These are phyloP conservation scores for Hyaloscypha bicolor DNA, from an alignment of 495 filamentous ascomycete species.

Conservation along the genomic window DNA sequence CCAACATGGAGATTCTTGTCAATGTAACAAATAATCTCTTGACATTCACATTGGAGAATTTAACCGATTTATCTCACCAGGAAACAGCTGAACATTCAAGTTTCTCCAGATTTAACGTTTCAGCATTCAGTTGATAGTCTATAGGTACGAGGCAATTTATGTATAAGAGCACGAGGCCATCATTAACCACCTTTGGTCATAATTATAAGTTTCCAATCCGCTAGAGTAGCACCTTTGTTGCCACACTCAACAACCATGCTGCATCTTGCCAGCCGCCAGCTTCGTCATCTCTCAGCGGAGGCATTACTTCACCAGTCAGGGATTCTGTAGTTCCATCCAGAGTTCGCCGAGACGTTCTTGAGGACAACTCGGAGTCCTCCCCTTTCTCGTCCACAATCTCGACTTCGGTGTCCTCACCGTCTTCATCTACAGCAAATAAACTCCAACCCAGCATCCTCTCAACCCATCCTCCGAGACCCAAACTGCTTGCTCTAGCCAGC, in stretches of 20 bases:
- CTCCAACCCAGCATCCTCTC: slow-evolving; percentile 75
- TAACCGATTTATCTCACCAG: too few relatives aligned
- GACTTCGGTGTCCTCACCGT: slow-evolving; percentile 47
- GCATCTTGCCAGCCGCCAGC: slow-evolving; percentile 80
- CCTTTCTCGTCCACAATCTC: slow-evolving; percentile 41
- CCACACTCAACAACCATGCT: slow-evolving; percentile 78
- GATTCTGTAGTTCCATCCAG: slow-evolving; percentile 34
- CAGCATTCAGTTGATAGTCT: too few relatives aligned
- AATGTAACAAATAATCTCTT: too few relatives aligned
- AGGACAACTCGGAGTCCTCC: slow-evolving; percentile 41
- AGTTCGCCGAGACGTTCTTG: slow-evolving; percentile 33
- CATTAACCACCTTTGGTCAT: background rate
- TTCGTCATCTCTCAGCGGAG: slow-evolving; percentile 50
- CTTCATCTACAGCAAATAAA: slow-evolving; percentile 73
- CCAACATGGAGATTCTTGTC: too few relatives aligned
- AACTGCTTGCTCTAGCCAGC: slow-evolving; percentile 59
- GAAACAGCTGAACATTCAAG: too few relatives aligned
- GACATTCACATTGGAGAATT: too few relatives aligned
- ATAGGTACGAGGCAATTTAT: too few relatives aligned
- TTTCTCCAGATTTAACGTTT: too few relatives aligned
- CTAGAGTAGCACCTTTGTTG: slow-evolving; percentile 63
- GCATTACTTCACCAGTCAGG: slow-evolving; percentile 37
- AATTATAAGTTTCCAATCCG: background rate
- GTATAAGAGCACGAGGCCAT: too few relatives aligned
- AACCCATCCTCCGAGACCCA: slow-evolving; percentile 75